Evolutionary conservation across 257 asterid genomes (phyloP).

Genomic region (Thymus quinquecostatus): DNA sequence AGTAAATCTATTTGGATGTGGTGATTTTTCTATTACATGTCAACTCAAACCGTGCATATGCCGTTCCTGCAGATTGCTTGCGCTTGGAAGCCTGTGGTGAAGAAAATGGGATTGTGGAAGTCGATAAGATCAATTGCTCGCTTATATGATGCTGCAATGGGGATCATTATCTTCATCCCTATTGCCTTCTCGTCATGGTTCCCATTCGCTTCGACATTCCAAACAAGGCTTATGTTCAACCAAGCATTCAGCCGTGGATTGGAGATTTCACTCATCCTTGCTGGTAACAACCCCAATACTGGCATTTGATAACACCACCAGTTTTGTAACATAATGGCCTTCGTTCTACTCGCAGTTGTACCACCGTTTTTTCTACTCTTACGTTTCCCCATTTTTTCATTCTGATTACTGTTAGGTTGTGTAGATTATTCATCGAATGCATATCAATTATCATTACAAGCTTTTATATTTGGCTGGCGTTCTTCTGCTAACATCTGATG

Average conservation of each 20-base stretch:
- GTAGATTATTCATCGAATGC: too few relatives aligned
- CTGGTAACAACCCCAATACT: constrained; percentile 91
- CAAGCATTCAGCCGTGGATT: constrained; percentile 98
- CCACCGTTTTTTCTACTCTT: too few relatives aligned
- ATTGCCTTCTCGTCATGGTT: constrained; percentile 90
- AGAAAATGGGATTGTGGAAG: constrained; percentile 92
- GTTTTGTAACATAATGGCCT: neutral
- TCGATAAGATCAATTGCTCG: constrained; percentile 88
- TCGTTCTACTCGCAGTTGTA: too few relatives aligned
- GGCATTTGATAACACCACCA: constrained; percentile 43
- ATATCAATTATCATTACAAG: too few relatives aligned
- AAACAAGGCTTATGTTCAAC: constrained; percentile 97
- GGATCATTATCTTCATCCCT: constrained; percentile 83
- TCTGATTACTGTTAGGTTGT: too few relatives aligned
- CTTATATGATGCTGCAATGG: constrained; percentile 87
- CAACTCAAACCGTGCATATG: neutral
- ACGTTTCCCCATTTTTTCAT: too few relatives aligned
- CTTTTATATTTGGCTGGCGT: too few relatives aligned
- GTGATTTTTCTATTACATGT: neutral
- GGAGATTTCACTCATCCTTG: constrained; percentile 95
- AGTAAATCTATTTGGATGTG: neutral
- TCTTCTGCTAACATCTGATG: too few relatives aligned
- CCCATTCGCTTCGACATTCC: constrained; percentile 94
- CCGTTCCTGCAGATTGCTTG: constrained; percentile 59
- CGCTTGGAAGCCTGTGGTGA: constrained; percentile 91